Percentiles rank a stretch among this genome's conserved stretches.
Evolutionary conservation across 768 basidiomycete genomes (phyloP).

Genomic region (Cytidiella melzeri): DNA sequence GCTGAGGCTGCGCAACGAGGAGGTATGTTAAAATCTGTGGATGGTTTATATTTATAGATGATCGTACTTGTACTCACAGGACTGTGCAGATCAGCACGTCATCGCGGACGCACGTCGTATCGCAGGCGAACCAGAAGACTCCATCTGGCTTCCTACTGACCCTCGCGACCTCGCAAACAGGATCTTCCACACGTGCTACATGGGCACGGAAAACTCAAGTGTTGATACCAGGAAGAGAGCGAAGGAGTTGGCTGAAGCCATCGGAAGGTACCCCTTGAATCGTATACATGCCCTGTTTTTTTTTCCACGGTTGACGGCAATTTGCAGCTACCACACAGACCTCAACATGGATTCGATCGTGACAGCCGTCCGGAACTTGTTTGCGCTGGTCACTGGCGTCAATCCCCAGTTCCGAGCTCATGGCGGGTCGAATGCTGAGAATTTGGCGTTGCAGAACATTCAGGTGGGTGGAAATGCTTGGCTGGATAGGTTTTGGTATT

Average conservation of each 20-base stretch:
- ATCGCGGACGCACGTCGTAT: slow-evolving; percentile 90
- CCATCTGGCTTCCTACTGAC: slow-evolving; percentile 80
- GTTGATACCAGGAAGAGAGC: slow-evolving; percentile 80
- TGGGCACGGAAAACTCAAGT: slow-evolving; percentile 97
- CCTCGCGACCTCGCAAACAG: slow-evolving; percentile 79
- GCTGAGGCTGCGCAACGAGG: slow-evolving; percentile 67
- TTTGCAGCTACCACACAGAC: slow-evolving; percentile 88
- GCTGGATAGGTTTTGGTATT: no score
- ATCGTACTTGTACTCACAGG: no score
- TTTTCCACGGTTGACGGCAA: no score
- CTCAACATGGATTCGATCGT: slow-evolving; percentile 95
- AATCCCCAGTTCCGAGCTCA: slow-evolving; percentile 77
- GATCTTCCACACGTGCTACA: slow-evolving; percentile 97
- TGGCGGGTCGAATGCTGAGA: slow-evolving; percentile 84
- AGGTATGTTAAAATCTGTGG: slow-evolving; percentile 40
- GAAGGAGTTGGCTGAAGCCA: slow-evolving; percentile 78
- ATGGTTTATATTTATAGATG: not conserved
- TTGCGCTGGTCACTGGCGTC: slow-evolving; percentile 71
- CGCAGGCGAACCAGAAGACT: slow-evolving; percentile 74
- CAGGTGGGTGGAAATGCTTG: no score
- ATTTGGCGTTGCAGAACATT: slow-evolving; percentile 95
- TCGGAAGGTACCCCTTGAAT: slow-evolving; percentile 95
- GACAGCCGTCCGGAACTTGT: slow-evolving; percentile 75
- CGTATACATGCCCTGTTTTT: no score
- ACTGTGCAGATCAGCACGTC: slow-evolving; percentile 62